Evolutionary conservation across 768 basidiomycete species (phyloP), one percentile per base, ranked within the genome.

Genomic region (Suillus decipiens): DNA sequence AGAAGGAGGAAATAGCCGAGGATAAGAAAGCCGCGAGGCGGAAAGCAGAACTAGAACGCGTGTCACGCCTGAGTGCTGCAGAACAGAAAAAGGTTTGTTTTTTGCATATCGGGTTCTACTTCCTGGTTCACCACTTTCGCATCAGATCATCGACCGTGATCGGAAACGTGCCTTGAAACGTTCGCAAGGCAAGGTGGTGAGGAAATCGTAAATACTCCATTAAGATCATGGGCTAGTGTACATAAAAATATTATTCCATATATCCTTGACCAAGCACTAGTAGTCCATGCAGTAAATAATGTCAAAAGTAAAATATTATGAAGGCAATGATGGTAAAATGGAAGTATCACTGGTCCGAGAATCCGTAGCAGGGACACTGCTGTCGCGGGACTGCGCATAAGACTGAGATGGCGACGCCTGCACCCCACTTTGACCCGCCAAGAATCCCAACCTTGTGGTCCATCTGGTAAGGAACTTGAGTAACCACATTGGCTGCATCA

Each of bases 11-110:
- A 79, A 82, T 80, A 14, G 84, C 80, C 60, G 89, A 92, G 65
- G 86, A 86, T 61, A 90, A 87, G 75, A 85, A 86, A 61, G 84
- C 86, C 7, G 89, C 86, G 39, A 93, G 91, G 76, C 85, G 85
- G 65, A 86, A 81, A 72, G 86, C 84, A 2, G 90, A 92, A 72
- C 83, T 93, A 66, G 93, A 92, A 64, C 81, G 85, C 66, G 73
- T 93, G 47, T 79, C 89, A 39, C 87, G 85, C 70, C 82, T 95
- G 61, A 89, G 88, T 69, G 82, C 92, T 36, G 82, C 86, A 22
- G 92, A 94, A 68, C 93, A 94, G 79, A 86, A 88, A 80, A 95
- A 94, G 86, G 90, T 88, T 59, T 55, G 71, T 65, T 12, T 12
- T 31, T 37, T 22, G 63, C 19, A 54, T 61, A 34, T 24, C 62